Percentiles rank a stretch among this genome's conserved stretches.
phyloP scores from a whole-genome alignment of 176 grass and related monocot genomes.

The Ampelocalamus luodianensis region DNA sequence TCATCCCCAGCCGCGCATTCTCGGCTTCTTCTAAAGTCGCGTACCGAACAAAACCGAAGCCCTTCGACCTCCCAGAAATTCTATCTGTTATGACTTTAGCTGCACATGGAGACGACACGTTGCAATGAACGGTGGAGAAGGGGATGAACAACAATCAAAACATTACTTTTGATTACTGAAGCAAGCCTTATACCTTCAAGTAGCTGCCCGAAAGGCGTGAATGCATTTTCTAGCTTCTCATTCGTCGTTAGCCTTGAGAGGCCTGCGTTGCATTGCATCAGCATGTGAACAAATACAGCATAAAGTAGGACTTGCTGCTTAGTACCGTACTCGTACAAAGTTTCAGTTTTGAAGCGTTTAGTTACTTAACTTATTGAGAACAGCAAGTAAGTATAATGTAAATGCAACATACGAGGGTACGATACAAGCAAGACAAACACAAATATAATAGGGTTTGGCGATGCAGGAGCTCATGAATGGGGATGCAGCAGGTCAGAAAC shows the following conservation, averaged over 20 bases:
- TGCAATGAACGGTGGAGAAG: constrained; percentile 27
- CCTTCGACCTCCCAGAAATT: constrained; percentile 88
- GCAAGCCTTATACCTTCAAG: constrained; percentile 60
- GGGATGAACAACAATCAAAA: constrained; percentile 25
- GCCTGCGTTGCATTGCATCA: constrained; percentile 52
- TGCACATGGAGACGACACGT: constrained; percentile 33
- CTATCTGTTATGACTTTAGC: constrained; percentile 79
- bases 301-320: background rate
- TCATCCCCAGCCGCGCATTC: constrained; percentile 78
- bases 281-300: background rate
- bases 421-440: background rate
- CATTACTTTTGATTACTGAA: background rate
- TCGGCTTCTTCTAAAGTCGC: constrained; percentile 75
- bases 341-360: background rate
- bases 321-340: background rate
- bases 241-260: constrained; percentile 88
- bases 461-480: background rate
- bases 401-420: background rate
- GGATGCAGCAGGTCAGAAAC: background rate
- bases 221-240: constrained; percentile 76
- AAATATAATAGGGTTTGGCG: background rate
- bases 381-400: background rate
- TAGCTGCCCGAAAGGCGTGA: constrained; percentile 73
- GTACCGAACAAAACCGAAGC: constrained; percentile 83
- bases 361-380: background rate